Percentiles rank a stretch among this genome's conserved stretches.
phyloP scores from a whole-genome alignment of 2,329 filamentous ascomycete genomes.

The Sordariomycetes sp. region DNA sequence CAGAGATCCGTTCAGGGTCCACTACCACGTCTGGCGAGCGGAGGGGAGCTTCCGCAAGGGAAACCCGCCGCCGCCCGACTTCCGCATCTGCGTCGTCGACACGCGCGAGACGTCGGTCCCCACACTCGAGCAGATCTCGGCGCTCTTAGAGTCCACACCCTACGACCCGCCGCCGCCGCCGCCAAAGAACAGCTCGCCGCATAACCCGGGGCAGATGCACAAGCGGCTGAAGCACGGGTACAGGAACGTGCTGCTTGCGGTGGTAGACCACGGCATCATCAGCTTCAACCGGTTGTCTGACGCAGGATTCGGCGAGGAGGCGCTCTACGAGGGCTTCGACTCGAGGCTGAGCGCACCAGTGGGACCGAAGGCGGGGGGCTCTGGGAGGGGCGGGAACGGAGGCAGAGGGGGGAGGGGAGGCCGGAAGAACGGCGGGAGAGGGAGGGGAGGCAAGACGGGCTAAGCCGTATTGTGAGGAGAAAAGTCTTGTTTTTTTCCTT shows the following conservation, averaged over 20 bases:
- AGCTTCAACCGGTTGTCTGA: slow-evolving; percentile 80
- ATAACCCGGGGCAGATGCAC: slow-evolving; percentile 48
- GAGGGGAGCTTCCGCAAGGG: slow-evolving; percentile 62
- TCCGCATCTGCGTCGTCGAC: slow-evolving; percentile 73
- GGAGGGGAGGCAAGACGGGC: slow-evolving; percentile 8
- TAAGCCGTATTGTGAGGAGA: neutral
- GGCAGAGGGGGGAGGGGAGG: slow-evolving; percentile 9
- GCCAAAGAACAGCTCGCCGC: slow-evolving; percentile 17
- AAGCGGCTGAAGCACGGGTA: slow-evolving; percentile 74
- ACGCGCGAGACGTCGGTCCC: slow-evolving; percentile 63
- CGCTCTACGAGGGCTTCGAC: slow-evolving; percentile 29
- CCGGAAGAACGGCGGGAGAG: slow-evolving; percentile 10
- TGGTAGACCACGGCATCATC: slow-evolving; percentile 82
- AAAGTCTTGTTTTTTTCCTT: neutral
- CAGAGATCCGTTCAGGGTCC: slow-evolving; percentile 55
- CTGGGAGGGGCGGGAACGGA: slow-evolving; percentile 5
- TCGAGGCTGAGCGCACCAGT: slow-evolving; percentile 26
- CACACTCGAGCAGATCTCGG: slow-evolving; percentile 58
- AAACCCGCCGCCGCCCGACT: slow-evolving; percentile 69
- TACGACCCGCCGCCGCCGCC: slow-evolving; percentile 45
- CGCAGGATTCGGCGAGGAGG: slow-evolving; percentile 29
- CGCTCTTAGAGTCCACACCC: slow-evolving; percentile 64
- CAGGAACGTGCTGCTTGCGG: slow-evolving; percentile 72
- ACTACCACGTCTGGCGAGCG: slow-evolving; percentile 73
- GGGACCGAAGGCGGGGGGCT: slow-evolving; percentile 16